A percentile compares a stretch with the other conserved stretches of the same genome.
Conservation (phyloP, 768 basidiomycete genomes). For the Trichaptum fuscoviolaceum region DNA sequence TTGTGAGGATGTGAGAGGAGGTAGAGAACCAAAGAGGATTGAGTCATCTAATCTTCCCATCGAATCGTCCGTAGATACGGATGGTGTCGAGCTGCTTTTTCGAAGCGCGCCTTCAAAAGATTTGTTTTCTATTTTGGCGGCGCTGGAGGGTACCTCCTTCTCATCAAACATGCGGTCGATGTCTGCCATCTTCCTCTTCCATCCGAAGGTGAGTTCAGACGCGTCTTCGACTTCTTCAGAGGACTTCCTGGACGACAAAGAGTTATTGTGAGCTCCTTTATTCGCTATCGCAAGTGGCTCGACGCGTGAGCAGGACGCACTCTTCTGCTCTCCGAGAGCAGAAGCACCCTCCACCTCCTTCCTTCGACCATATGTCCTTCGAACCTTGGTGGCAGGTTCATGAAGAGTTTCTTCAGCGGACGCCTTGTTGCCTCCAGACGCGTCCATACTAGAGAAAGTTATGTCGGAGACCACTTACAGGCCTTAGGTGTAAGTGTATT, state of each 20-base stretch:
- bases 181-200: conserved; percentile 36
- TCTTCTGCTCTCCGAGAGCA: conserved; percentile 10
- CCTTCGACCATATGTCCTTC: conserved; percentile 1
- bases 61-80: conserved; percentile 11
- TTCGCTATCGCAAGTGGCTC: conserved; percentile 13
- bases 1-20: neutral
- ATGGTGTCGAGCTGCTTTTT: neutral
- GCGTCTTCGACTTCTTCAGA: conserved; percentile 20
- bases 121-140: neutral
- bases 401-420: neutral
- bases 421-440: neutral
- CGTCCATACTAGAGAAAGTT: neutral
- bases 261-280: conserved; percentile 8
- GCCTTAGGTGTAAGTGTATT: conserved; percentile 5
- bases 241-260: conserved; percentile 12
- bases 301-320: conserved; percentile 24
- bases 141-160: neutral
- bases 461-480: neutral
- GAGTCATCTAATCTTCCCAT: conserved; percentile 20
- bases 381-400: neutral
- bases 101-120: neutral
- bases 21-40: conserved; percentile 10
- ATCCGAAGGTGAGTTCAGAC: conserved; percentile 34
- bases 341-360: neutral
- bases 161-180: conserved; percentile 31